These are phyloP conservation scores for Cladosporium phlei DNA, from an alignment of 2,329 filamentous ascomycete genomes.

Conservation along the genomic window DNA sequence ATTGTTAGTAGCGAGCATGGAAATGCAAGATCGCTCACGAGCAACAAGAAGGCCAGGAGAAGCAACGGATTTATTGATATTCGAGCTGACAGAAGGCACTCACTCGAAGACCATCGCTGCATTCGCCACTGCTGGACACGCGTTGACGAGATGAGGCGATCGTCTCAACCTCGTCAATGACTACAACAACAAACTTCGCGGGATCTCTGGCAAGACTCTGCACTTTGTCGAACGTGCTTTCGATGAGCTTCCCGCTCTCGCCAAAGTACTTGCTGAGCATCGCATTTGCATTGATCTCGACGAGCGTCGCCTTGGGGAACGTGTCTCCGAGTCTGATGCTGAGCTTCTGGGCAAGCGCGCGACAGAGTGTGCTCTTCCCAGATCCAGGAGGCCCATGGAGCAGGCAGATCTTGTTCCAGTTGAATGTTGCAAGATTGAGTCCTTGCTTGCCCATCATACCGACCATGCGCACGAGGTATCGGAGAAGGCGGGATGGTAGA, in stretches of 20 bases:
- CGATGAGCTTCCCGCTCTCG: conserved; percentile 43
- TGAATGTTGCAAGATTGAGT: conserved; percentile 36
- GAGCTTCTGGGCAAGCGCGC: conserved; percentile 49
- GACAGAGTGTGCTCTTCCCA: conserved; percentile 42
- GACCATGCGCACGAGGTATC: conserved; percentile 36
- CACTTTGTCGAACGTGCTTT: conserved; percentile 40
- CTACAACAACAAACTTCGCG: conserved; percentile 39
- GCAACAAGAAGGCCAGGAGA: no score
- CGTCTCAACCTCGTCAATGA: conserved; percentile 50
- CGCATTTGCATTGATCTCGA: conserved; percentile 44
- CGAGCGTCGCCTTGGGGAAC: conserved; percentile 34
- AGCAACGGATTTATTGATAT: background rate
- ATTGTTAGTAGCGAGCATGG: background rate
- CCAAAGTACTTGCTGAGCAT: conserved; percentile 47
- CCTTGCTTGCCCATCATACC: conserved; percentile 31
- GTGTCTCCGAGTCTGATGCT: conserved; percentile 39
- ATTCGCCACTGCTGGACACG: conserved; percentile 38
- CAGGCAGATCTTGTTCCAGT: conserved; percentile 43
- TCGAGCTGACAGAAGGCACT: background rate
- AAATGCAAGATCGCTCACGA: background rate
- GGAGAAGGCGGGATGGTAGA: conserved; percentile 39
- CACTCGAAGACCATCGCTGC: conserved; percentile 43
- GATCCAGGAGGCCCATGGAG: conserved; percentile 42
- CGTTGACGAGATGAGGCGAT: conserved; percentile 43
- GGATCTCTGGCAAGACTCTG: conserved; percentile 35